Conservation (phyloP, 441 rosid genomes). For the Pelargonium australe region DNA sequence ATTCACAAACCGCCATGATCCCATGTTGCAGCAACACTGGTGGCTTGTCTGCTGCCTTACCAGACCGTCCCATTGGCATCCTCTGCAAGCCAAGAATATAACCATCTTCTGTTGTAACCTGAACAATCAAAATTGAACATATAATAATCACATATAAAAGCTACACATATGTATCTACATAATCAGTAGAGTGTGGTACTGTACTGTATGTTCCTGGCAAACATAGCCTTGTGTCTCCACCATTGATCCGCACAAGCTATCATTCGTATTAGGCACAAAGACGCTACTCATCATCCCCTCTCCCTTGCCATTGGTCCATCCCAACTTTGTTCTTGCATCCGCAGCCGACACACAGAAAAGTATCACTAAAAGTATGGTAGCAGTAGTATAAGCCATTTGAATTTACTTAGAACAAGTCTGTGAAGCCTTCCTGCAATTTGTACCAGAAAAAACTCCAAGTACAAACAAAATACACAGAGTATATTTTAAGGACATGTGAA, state of each 20-base stretch:
- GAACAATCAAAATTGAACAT: slow-evolving; percentile 1
- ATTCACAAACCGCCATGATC: slow-evolving; percentile 22
- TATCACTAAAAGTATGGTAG: slow-evolving; percentile 13
- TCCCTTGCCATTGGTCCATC: slow-evolving; percentile 4
- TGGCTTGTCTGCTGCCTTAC: slow-evolving; percentile 28
- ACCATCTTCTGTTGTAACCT: slow-evolving; percentile 35
- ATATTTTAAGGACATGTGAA: background rate
- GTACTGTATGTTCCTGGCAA: slow-evolving; percentile 45
- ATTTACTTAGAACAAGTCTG: slow-evolving; percentile 3
- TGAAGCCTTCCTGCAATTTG: slow-evolving; percentile 14
- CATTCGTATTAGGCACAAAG: slow-evolving; percentile 10
- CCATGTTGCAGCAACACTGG: slow-evolving; percentile 35
- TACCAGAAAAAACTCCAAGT: slow-evolving; percentile 5
- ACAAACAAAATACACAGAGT: slow-evolving; percentile 8
- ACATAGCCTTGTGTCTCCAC: slow-evolving; percentile 41
- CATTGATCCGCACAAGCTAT: slow-evolving; percentile 34
- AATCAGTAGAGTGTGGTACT: no score
- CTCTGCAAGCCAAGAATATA: slow-evolving; percentile 33
- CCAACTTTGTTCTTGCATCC: slow-evolving; percentile 20
- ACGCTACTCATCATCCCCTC: background rate
- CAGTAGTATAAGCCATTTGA: slow-evolving; percentile 22
- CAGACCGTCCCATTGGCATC: slow-evolving; percentile 24
- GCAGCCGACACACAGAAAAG: slow-evolving; percentile 19
- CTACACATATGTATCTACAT: no score
- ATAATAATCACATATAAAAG: background rate